Evolutionary conservation across 345 rosid species (phyloP).

Genomic region (Abelmoschus esculentus): DNA sequence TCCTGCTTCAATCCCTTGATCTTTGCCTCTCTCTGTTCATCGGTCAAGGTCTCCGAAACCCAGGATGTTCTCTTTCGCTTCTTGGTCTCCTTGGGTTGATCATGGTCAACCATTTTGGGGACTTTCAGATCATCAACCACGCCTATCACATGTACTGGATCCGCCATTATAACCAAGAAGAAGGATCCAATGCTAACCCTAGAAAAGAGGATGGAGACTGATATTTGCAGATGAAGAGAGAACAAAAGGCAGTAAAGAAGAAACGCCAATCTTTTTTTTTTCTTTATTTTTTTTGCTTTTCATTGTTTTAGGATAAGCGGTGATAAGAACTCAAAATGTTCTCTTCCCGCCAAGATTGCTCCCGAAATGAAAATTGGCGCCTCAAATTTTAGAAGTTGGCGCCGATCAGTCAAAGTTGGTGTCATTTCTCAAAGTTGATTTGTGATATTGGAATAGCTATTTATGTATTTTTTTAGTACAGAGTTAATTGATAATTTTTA

Average conservation of each 20-base stretch:
- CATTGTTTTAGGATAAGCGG: neutral
- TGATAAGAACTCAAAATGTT: neutral
- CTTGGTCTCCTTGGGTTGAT: conserved; percentile 24
- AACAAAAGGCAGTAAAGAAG: neutral
- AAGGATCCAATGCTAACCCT: neutral
- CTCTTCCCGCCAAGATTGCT: neutral
- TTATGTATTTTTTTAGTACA: too few relatives aligned
- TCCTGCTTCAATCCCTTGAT: conserved; percentile 39
- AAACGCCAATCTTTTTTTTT: neutral
- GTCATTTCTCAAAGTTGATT: too few relatives aligned
- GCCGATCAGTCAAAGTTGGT: too few relatives aligned
- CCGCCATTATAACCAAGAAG: conserved; percentile 17
- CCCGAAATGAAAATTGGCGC: neutral
- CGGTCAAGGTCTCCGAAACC: conserved; percentile 15
- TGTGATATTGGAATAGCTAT: too few relatives aligned
- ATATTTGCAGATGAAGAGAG: neutral
- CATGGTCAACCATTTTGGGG: conserved; percentile 13
- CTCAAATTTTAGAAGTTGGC: neutral
- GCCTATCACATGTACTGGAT: neutral
- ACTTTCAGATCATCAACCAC: conserved; percentile 12
- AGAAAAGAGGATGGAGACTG: neutral
- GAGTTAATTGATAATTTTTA: too few relatives aligned
- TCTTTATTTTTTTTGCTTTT: neutral
- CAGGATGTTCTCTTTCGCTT: conserved; percentile 54
- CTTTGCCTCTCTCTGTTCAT: conserved; percentile 36